A percentile compares a stretch with the other conserved stretches of the same genome.
phyloP scores from a whole-genome alignment of 2,329 filamentous ascomycete genomes.

The Penicillium sp. region DNA sequence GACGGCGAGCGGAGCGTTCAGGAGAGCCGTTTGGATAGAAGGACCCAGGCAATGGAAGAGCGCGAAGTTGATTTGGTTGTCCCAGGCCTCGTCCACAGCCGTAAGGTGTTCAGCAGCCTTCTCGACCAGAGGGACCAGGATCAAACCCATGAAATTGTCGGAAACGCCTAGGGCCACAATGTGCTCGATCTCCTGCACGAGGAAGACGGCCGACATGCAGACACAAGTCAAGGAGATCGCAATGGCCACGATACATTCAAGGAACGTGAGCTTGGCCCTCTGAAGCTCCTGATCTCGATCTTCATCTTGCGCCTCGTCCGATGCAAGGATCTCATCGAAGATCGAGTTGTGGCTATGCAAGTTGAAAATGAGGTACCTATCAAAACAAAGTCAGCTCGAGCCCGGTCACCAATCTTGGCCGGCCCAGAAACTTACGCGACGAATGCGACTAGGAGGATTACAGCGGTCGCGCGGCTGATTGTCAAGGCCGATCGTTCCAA shows the following conservation, averaged over 20 bases:
- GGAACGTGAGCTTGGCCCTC: slow-evolving; percentile 70
- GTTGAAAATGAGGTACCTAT: slow-evolving; percentile 65
- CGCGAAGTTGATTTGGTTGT: slow-evolving; percentile 71
- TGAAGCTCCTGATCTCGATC: slow-evolving; percentile 60
- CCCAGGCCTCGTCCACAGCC: slow-evolving; percentile 77
- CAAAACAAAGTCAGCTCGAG: not conserved
- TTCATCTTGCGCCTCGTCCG: slow-evolving; percentile 66
- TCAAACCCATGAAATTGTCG: slow-evolving; percentile 66
- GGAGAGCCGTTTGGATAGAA: slow-evolving; percentile 83
- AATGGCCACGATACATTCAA: slow-evolving; percentile 68
- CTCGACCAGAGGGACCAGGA: slow-evolving; percentile 76
- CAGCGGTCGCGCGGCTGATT: slow-evolving; percentile 68
- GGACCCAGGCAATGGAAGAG: slow-evolving; percentile 82
- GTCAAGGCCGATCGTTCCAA: slow-evolving; percentile 57
- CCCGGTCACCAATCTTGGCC: not conserved
- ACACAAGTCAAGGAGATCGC: slow-evolving; percentile 65
- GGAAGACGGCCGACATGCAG: slow-evolving; percentile 68
- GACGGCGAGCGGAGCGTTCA: slow-evolving; percentile 81
- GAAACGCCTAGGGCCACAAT: slow-evolving; percentile 56
- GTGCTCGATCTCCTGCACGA: slow-evolving; percentile 69
- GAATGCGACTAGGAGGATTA: slow-evolving; percentile 70
- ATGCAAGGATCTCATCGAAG: slow-evolving; percentile 70
- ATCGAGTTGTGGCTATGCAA: slow-evolving; percentile 73
- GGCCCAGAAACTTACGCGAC: slow-evolving; percentile 49
- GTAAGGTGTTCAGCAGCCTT: slow-evolving; percentile 85